These are phyloP conservation scores for Entomortierella chlamydospora DNA, from an alignment of 192 early-diverging fungal species.

Conservation along the genomic window DNA sequence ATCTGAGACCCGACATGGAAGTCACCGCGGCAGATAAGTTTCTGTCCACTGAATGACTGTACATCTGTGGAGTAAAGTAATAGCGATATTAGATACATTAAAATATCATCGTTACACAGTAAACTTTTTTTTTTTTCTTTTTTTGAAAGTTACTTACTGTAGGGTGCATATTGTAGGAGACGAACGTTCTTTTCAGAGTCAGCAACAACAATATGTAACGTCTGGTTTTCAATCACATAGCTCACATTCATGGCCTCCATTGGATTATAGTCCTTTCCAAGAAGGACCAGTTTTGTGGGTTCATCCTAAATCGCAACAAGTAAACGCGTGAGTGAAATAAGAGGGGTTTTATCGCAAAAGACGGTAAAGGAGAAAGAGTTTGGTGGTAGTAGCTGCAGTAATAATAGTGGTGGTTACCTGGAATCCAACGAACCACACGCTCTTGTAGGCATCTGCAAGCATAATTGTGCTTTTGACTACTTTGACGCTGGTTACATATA, in stretches of 20 bases:
- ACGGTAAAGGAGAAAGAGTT: no score
- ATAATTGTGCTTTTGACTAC: slow-evolving; percentile 91
- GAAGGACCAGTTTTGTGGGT: slow-evolving; percentile 85
- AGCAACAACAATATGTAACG: slow-evolving; percentile 80
- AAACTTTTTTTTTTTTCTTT: not conserved
- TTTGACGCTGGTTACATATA: slow-evolving; percentile 84
- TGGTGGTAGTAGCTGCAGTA: not conserved
- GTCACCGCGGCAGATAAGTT: slow-evolving; percentile 91
- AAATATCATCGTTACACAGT: not conserved
- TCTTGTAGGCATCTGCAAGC: slow-evolving; percentile 88
- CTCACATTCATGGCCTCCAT: slow-evolving; percentile 81
- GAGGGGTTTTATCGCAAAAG: no score
- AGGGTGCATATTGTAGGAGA: slow-evolving; percentile 87
- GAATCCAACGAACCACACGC: slow-evolving; percentile 91
- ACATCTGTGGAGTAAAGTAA: slow-evolving; percentile 67
- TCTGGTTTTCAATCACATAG: slow-evolving; percentile 81
- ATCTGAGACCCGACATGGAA: slow-evolving; percentile 86
- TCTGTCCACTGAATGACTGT: slow-evolving; percentile 89
- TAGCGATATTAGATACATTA: no score
- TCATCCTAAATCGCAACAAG: slow-evolving; percentile 70
- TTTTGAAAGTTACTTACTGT: slow-evolving; percentile 65
- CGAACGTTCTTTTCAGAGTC: slow-evolving; percentile 88
- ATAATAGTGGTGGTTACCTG: slow-evolving; percentile 66
- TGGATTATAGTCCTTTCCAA: slow-evolving; percentile 91
- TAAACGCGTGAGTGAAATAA: not conserved